Evolutionary conservation across 805 yeast species (phyloP), one percentile per base, ranked within the genome.

Genomic region (Sugiyamaella valdiviana): DNA sequence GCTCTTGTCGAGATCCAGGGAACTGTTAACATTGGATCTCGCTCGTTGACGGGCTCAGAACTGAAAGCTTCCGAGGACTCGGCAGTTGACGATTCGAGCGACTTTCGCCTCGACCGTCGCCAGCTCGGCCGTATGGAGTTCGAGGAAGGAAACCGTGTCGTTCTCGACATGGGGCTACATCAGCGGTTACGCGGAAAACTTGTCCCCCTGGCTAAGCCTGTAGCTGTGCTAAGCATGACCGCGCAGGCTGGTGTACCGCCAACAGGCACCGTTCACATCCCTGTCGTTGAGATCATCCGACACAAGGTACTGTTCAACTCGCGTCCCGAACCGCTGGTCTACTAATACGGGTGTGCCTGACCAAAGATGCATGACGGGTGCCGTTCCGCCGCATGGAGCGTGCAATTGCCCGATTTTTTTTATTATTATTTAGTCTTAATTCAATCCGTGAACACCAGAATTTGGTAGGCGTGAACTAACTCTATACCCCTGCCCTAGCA

Each of bases 1-100:
- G 58, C 55, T 4, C 42, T 57, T 19, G 36, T 57, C 6, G 61
- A 57, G 38, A 52, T 57, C 35, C 61, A 57, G 36, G 61, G 61
- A 6, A 24, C 48, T 2, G 48, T 57, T n/a, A 49, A 57, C 29
- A 55, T 52, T 5, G 59, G 59, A 15, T 38, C 53, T 15, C 47
- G 40, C 10, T 51, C 57, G 10, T 45, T 57, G 20, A 51, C 51
- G 9, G 23, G 39, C 5, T 48, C 57, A 7, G 56, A 51, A 2
- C 43, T 55, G 10, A 53, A 47, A 35, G 42, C 53, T 17, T 36
- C 24, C 23, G 36, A 41, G 14, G 36, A 39, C 7, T n/a, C n/a
- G n/a, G n/a, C n/a, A n/a, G n/a, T n/a, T n/a, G n/a, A 12, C 32
- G 32, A 26, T 10, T 26, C 32, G 14, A n/a, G 14, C 3, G 32